Base-by-base conservation (phyloP, 169 alveolate species). In the Eimeria falciformis region DNA sequence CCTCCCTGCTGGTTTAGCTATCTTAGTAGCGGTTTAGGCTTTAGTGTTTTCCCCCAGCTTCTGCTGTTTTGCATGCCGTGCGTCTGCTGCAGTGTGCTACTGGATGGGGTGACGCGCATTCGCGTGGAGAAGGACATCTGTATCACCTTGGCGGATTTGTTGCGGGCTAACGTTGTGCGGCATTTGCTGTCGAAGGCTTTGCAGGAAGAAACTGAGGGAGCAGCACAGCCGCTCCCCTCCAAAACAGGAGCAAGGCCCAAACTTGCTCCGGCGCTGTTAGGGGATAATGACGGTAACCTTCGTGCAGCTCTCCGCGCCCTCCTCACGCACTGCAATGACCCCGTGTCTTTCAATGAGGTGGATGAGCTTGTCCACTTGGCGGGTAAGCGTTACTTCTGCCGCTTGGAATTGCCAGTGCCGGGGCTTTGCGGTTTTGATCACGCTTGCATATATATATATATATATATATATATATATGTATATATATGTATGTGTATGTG, bases 131-230 rank as follows among this genome's bases (percentile, higher is more conserved):
- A n/a, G n/a, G n/a, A n/a, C n/a, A n/a, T n/a, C n/a, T 2, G n/a
- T 27, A 25, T 85, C 27, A 85, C 92, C 0, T 17, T 68, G 25
- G 83, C 69, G 3, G 92, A 85, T 27, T 56, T 85, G 55, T 56
- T 56, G 62, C 69, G 92, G 18, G 25, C 47, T n/a, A 85, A 85
- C 62, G 45, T 25, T n/a, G 55, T 85, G 71, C 69, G 92, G 40
- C 85, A 65, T 21, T 18, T 65, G 55, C 55, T 85, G 73, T 85
- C 92, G 37, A 45, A 69, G 23, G 85, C 40, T n/a, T 40, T 82
- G 37, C 56, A 66, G 14, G 65, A 14, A 25, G 37, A 40, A 18
- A 37, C 43, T 5, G 23, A 46, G 25, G 29, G n/a, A 37, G 87
- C 87, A 1, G 79, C 79, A 25, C 33, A 53, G 23, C 11, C 45